Base-by-base conservation (phyloP, 2,329 filamentous ascomycete genomes). In the Dactylonectria estremocensis region DNA sequence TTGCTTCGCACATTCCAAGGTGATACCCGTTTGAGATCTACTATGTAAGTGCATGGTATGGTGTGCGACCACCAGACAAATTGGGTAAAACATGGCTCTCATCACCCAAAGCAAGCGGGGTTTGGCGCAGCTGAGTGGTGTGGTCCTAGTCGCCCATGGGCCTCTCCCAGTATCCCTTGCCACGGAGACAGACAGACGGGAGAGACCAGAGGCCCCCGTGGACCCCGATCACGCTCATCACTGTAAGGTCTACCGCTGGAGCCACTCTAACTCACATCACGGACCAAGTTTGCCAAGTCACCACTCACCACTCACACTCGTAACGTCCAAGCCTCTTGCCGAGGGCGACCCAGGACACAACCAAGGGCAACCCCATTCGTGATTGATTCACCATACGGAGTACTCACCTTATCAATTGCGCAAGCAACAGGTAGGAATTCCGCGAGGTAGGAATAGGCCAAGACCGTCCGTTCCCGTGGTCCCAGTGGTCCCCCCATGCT, bases 391-490 rank as follows among this genome's bases (percentile, higher is more conserved):
- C n/a, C 37, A 28, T 35, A n/a, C n/a, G n/a, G n/a, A n/a, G n/a
- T n/a, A 28, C 9, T n/a, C 22, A 13, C 22, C 33, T 49, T 53
- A 49, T 22, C 35, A 53, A 40, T 43, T 50, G 57, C 50, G 57
- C 57, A 20, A 43, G 40, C 40, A n/a, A 14, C 16, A 8, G 16
- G 40, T 43, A 14, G 5, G 40, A 43, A n/a, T n/a, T 14, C 40
- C 49, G 16, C 31, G n/a, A 22, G 45, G 31, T 60, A 28, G 56
- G 57, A 18, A 43, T 20, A 50, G 57, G 45, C 57, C 33, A 46
- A 33, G 57, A 45, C 49, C 58, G 59, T 49, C 57, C 57, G 57
- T 55, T 62, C 50, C 59, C 59, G 50, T 48, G 40, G 59, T 48
- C 49, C 57, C 50, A 40, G 59, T 48, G 31, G 14, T 20, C 18